phyloP scores from a whole-genome alignment of 1,284 basidiomycete species.

The Apiotrichum mycotoxinovorans region DNA sequence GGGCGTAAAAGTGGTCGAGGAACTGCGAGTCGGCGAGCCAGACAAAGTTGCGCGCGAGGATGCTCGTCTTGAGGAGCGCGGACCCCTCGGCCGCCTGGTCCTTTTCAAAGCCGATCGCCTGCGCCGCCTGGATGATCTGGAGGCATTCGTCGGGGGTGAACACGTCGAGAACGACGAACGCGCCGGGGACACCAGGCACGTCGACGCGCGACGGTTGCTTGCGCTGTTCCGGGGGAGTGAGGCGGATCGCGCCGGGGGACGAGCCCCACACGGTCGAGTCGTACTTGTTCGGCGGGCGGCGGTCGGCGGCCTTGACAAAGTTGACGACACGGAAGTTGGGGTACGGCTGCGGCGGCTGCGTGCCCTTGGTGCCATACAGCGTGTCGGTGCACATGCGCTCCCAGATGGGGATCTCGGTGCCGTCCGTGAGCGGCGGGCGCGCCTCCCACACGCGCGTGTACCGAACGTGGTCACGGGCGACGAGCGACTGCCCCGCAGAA shows the following conservation, averaged over 20 bases:
- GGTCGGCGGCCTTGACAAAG: slow-evolving; percentile 46
- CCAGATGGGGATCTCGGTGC: slow-evolving; percentile 41
- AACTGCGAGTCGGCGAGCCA: slow-evolving; percentile 57
- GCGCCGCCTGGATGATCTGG: slow-evolving; percentile 53
- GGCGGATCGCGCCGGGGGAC: slow-evolving; percentile 47
- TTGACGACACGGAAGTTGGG: slow-evolving; percentile 38
- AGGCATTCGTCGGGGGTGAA: slow-evolving; percentile 54
- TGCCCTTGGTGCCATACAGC: slow-evolving; percentile 30
- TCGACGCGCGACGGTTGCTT: slow-evolving; percentile 26
- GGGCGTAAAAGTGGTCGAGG: slow-evolving; percentile 51
- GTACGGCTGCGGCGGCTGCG: slow-evolving; percentile 19
- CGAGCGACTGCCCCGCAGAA: slow-evolving; percentile 19
- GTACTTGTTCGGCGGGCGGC: slow-evolving; percentile 56
- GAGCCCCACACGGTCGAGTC: slow-evolving; percentile 55
- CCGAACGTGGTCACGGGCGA: slow-evolving; percentile 17
- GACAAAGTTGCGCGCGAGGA: slow-evolving; percentile 57
- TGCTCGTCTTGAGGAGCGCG: slow-evolving; percentile 52
- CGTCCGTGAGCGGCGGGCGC: slow-evolving; percentile 20
- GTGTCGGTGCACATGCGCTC: slow-evolving; percentile 30
- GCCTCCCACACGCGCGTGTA: slow-evolving; percentile 39
- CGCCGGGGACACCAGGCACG: slow-evolving; percentile 53
- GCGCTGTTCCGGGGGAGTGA: slow-evolving; percentile 43
- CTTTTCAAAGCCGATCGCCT: slow-evolving; percentile 54
- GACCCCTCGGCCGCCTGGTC: slow-evolving; percentile 56
- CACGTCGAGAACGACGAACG: slow-evolving; percentile 55